Evolutionary conservation across 2,329 filamentous ascomycete genomes (phyloP).

Genomic region (Leptodontidium sp.): DNA sequence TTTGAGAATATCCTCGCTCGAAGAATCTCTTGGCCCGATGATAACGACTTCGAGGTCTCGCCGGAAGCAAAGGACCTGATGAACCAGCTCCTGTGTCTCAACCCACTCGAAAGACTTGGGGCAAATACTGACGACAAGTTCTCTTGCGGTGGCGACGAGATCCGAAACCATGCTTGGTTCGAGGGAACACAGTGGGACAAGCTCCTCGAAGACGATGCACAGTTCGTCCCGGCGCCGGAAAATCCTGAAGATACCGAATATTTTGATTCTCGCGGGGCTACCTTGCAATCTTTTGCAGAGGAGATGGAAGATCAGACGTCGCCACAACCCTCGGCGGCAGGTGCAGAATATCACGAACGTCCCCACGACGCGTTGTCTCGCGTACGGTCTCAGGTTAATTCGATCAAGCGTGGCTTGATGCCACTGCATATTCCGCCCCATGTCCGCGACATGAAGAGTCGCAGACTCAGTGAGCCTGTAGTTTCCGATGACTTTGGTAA

Average conservation of each 20-base stretch:
- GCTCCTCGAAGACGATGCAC: conserved; percentile 90
- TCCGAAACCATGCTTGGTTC: conserved; percentile 91
- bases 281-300: conserved; percentile 89
- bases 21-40: conserved; percentile 91
- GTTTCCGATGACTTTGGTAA: conserved; percentile 92
- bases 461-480: conserved; percentile 89
- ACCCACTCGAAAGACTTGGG: conserved; percentile 83
- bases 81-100: conserved; percentile 86
- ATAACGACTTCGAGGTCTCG: conserved; percentile 80
- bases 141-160: conserved; percentile 86
- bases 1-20: conserved; percentile 96
- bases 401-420: conserved; percentile 91
- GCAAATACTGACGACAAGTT: conserved; percentile 86
- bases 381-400: conserved; percentile 85
- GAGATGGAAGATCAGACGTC: conserved; percentile 91
- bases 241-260: conserved; percentile 98
- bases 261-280: conserved; percentile 91
- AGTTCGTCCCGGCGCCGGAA: conserved; percentile 91
- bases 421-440: conserved; percentile 96
- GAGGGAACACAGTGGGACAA: conserved; percentile 87
- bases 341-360: conserved; percentile 83
- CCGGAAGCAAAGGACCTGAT: conserved; percentile 93
- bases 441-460: conserved; percentile 87
- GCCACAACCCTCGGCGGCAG: conserved; percentile 73
- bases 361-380: conserved; percentile 94